Base-by-base conservation (phyloP, 169 alveolate species). In the Plasmodium sp. region DNA sequence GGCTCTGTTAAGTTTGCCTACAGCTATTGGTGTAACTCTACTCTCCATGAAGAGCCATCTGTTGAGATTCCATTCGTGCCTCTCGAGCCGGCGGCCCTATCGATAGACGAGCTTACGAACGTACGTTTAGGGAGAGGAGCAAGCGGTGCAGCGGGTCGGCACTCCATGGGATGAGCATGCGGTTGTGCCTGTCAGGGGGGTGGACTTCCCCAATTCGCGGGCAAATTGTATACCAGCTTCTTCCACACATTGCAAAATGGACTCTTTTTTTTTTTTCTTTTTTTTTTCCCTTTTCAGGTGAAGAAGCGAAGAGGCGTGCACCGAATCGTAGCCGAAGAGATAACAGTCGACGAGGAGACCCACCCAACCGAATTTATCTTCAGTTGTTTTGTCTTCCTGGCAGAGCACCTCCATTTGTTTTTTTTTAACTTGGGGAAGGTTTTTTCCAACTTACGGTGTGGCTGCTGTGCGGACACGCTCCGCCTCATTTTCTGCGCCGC, bases 351-450 rank as follows among this genome's bases (percentile, higher is more conserved):
- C 18, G 33, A 31, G 14, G 58, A 74, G 9, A 9, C 9, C 45
- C 18, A 58, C 34, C 58, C 74, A 58, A 58, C 34, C n/a, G 54
- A 74, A 58, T 18, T 80, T 0, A 41, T 90, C 2, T 90, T 90
- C 56, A 81, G 41, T 34, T 67, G 33, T 48, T 90, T n/a, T 90
- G 75, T 74, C n/a, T 81, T 90, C 39, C 62, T 90, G 39, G 67
- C 94, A 18, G 92, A 90, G 51, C 45, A 90, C 41, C 31, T 90
- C 16, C 48, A 79, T 81, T 41, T 90, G 33, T 81, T 36, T 48
- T 90, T 90, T 90, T 90, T 90, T 51, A 90, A 90, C 27, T 45
- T 90, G 77, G 73, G 83, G 12, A 90, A 90, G 41, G 56, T 81
- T 45, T 81, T 80, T 81, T 39, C 73, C 7, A 90, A 90, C 73